Percentiles rank a stretch among this genome's conserved stretches.
Conservation (phyloP, 257 asterid genomes). For the Leonotis leonurus region DNA sequence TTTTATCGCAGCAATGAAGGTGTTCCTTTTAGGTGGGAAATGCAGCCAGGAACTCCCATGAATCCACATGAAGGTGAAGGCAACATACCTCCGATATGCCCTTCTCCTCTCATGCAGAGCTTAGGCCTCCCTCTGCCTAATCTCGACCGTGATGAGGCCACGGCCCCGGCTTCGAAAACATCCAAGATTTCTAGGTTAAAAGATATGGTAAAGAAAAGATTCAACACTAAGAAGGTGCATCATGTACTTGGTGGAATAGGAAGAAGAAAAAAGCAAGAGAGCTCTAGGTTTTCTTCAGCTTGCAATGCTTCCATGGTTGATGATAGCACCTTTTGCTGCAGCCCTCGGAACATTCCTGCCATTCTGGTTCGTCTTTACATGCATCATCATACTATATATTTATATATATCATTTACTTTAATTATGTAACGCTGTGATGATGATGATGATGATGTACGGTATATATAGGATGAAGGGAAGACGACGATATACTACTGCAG, state of each 20-base stretch:
- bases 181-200: conserved; percentile 25
- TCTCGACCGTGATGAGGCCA: conserved; percentile 15
- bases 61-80: conserved; percentile 36
- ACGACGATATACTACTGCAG: conserved; percentile 37
- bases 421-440: neutral
- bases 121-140: conserved; percentile 42
- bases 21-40: conserved; percentile 75
- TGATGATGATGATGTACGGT: too few species aligned
- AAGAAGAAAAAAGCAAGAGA: conserved; percentile 18
- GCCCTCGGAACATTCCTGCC: conserved; percentile 36
- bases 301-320: conserved; percentile 19
- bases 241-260: conserved; percentile 6
- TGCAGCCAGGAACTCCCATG: conserved; percentile 62
- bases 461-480: conserved; percentile 41
- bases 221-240: conserved; percentile 8
- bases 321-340: conserved; percentile 46
- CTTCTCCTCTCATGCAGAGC: conserved; percentile 56
- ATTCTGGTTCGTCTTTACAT: conserved; percentile 34
- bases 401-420: neutral
- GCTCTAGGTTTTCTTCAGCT: conserved; percentile 26
- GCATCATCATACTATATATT: neutral
- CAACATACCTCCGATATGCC: conserved; percentile 48
- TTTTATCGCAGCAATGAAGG: conserved; percentile 48
- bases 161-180: neutral
- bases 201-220: conserved; percentile 22